Evolutionary conservation across 2,329 filamentous ascomycete genomes (phyloP), one percentile per base, ranked within the genome.

Genomic region (Epichloe amarillans): DNA sequence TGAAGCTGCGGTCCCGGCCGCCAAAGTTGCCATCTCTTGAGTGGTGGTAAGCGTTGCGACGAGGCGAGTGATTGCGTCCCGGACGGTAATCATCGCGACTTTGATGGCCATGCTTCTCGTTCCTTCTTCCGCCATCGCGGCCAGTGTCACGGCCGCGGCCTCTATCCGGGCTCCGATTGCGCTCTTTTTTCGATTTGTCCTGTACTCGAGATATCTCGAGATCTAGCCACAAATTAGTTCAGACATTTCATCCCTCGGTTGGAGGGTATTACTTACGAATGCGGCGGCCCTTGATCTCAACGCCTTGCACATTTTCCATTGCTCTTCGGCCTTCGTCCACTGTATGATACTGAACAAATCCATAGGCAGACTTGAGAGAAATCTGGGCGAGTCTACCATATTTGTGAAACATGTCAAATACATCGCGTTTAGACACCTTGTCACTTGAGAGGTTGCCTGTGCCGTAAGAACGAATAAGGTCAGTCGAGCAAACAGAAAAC

Each of bases 331-430:
- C 95, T 61, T 91, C 84, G 2, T 77, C 74, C 4, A 82, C 71
- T 33, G 88, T 83, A 57, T 95, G 77, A 57, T 94, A 98, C 64
- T 97, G 93, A 37, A 97, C 89, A 63, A 97, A 98, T 1, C 93
- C 93, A 67, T 95, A 97, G 1, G 90, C 90, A 57, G 93, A 89
- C 67, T 97, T 97, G 59, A 97, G 88, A 1, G 89, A 95, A 53
- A 97, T 93, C 64, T 98, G 93, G 2, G 90, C 91, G 45, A 98
- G 73, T 54, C 83, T 84, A 50, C 93, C 93, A 63, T 88, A 90
- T 52, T 76, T 78, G 62, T 89, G 82, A 63, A 98, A 97, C 17
- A 91, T 76, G 62, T 95, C 85, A 68, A 95, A 97, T 8, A 97
- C 82, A 66, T 97, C 90, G 57, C 86, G 81, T 68, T 97, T 97